Evolutionary conservation across 2,329 filamentous ascomycete species (phyloP).

Genomic region (Cadophora malorum): DNA sequence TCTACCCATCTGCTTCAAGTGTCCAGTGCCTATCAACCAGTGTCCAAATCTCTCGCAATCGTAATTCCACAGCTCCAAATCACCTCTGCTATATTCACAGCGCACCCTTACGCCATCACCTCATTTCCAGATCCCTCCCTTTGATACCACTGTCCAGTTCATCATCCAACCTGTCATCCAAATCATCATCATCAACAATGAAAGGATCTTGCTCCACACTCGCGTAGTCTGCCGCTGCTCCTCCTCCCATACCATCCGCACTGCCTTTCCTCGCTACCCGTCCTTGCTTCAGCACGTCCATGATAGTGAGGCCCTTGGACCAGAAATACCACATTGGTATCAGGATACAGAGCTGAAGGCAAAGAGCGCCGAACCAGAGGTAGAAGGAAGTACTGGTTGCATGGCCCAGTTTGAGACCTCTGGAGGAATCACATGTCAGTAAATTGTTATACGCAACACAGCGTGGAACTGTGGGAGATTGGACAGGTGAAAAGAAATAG

Average conservation of each 20-base stretch:
- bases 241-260: background rate
- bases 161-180: constrained; percentile 10
- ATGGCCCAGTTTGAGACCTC: constrained; percentile 25
- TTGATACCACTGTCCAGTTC: constrained; percentile 5
- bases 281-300: constrained; percentile 9
- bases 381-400: constrained; percentile 8
- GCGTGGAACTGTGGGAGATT: too few species aligned
- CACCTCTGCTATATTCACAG: too few species aligned
- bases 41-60: too few species aligned
- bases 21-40: too few species aligned
- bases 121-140: constrained; percentile 14
- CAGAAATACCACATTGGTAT: constrained; percentile 31
- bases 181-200: constrained; percentile 29
- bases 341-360: constrained; percentile 16
- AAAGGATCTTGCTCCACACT: constrained; percentile 30
- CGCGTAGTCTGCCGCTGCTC: constrained; percentile 18
- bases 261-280: background rate
- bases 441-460: too few species aligned
- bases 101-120: background rate
- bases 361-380: constrained; percentile 15
- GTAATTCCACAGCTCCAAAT: too few species aligned
- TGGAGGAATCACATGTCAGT: background rate
- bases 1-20: too few species aligned
- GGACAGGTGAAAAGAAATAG: too few species aligned
- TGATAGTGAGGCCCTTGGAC: constrained; percentile 21